Evolutionary conservation across 2,329 filamentous ascomycete species (phyloP).

Genomic region (Paraphaeosphaeria minitans): DNA sequence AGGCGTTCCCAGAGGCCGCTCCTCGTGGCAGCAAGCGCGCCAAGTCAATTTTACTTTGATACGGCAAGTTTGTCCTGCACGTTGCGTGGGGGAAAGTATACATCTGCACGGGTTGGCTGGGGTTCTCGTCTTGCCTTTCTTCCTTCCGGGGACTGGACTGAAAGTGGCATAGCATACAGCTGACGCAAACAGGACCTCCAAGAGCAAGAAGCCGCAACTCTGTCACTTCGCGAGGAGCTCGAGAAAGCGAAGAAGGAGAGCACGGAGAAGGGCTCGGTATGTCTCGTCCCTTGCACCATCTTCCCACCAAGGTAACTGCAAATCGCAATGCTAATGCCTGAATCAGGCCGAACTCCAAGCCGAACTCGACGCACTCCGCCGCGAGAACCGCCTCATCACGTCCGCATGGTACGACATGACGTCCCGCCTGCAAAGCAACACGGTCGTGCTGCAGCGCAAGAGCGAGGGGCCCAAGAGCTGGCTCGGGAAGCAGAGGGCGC

Average conservation of each 20-base stretch:
- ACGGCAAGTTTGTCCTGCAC: slow-evolving; percentile 41
- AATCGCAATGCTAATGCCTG: slow-evolving; percentile 1
- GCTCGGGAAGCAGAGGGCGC: slow-evolving; percentile 78
- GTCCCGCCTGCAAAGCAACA: slow-evolving; percentile 79
- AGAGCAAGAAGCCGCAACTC: slow-evolving; percentile 32
- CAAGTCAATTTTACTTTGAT: slow-evolving; percentile 1
- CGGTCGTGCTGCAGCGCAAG: slow-evolving; percentile 75
- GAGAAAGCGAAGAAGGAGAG: slow-evolving; percentile 42
- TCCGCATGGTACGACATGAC: slow-evolving; percentile 88
- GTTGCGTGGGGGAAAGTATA: slow-evolving; percentile 35
- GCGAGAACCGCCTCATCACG: slow-evolving; percentile 78
- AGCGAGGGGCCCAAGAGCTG: slow-evolving; percentile 79
- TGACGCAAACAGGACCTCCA: slow-evolving; percentile 34
- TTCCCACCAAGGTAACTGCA: neutral
- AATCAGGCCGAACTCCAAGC: slow-evolving; percentile 40
- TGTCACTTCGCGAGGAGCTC: slow-evolving; percentile 35
- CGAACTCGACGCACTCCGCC: slow-evolving; percentile 71
- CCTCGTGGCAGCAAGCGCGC: slow-evolving; percentile 13
- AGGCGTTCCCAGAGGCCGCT: slow-evolving; percentile 25
- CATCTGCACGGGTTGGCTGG: slow-evolving; percentile 15
- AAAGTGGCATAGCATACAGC: neutral
- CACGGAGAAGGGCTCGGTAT: slow-evolving; percentile 45
- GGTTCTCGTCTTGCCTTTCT: slow-evolving; percentile 6
- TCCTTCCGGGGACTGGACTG: neutral
- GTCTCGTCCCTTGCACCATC: slow-evolving; percentile 3